phyloP scores from a whole-genome alignment of 805 yeast genomes.

The Myxozyma geophila region DNA sequence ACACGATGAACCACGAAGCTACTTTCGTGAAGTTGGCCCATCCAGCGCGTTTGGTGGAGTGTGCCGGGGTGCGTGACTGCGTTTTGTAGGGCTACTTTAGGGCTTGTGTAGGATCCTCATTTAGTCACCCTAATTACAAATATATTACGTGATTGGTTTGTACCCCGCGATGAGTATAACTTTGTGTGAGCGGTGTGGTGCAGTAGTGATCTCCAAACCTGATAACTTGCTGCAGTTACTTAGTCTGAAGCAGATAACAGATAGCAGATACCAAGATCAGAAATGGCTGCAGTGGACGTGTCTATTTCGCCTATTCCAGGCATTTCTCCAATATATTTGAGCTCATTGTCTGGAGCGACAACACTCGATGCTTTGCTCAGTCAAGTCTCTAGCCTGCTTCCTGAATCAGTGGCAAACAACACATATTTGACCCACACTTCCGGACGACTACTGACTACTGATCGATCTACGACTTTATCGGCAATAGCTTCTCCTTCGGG shows the following conservation, averaged over 20 bases:
- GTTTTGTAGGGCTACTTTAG: conserved; percentile 6
- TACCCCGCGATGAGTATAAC: background rate
- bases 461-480: background rate
- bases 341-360: background rate
- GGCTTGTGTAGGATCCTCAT: background rate
- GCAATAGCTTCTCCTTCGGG: background rate
- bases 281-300: conserved; percentile 8
- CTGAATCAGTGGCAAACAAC: conserved; percentile 9
- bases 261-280: background rate
- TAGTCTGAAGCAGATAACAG: too few relatives aligned
- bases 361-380: background rate
- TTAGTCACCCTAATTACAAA: background rate
- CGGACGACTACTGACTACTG: conserved; percentile 16
- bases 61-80: conserved; percentile 4
- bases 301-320: conserved; percentile 15
- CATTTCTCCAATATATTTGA: background rate
- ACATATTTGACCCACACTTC: conserved; percentile 13
- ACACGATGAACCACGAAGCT: conserved; percentile 3
- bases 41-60: background rate
- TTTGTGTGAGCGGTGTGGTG: too few relatives aligned
- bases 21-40: background rate
- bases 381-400: conserved; percentile 1
- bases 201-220: too few relatives aligned
- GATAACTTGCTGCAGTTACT: too few relatives aligned
- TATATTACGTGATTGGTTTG: background rate